Evolutionary conservation across 768 basidiomycete genomes (phyloP).

Genomic region (Collybia mongolica): DNA sequence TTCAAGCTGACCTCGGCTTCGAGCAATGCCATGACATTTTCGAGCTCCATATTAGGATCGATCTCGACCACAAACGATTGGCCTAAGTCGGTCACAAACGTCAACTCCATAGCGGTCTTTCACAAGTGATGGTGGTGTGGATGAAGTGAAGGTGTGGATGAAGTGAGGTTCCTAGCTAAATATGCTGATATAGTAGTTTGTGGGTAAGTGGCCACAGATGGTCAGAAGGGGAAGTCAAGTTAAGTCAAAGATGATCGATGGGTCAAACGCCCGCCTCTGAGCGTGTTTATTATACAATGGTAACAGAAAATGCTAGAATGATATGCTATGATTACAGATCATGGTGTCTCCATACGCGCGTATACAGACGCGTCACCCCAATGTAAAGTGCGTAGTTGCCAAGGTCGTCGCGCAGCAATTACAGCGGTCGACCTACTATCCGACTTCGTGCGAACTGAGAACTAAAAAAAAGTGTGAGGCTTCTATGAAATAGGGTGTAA

Average conservation of each 20-base stretch:
- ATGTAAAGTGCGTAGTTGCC: not conserved
- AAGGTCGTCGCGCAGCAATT: not conserved
- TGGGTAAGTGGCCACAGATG: too few relatives aligned
- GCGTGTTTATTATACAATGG: constrained; percentile 1
- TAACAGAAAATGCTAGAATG: constrained; percentile 17
- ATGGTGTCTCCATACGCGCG: constrained; percentile 12
- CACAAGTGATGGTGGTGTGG: constrained; percentile 8
- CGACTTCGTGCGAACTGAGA: constrained; percentile 38
- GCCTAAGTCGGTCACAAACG: constrained; percentile 69
- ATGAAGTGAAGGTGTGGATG: constrained; percentile 1
- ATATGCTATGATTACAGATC: constrained; percentile 13
- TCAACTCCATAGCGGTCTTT: constrained; percentile 56
- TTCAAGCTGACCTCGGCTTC: constrained; percentile 80
- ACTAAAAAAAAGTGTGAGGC: constrained; percentile 17
- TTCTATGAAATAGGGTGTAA: not conserved
- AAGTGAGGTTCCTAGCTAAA: too few relatives aligned
- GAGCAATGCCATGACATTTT: constrained; percentile 90
- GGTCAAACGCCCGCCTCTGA: too few relatives aligned
- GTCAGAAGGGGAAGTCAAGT: too few relatives aligned
- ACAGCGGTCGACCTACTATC: constrained; percentile 25
- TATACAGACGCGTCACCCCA: constrained; percentile 8
- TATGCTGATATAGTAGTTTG: too few relatives aligned
- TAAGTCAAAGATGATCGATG: too few relatives aligned
- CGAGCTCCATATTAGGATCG: constrained; percentile 86
- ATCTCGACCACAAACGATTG: constrained; percentile 74